Conservation (phyloP, 371 early-diverging fungal species). For the Mucor ambiguus region DNA sequence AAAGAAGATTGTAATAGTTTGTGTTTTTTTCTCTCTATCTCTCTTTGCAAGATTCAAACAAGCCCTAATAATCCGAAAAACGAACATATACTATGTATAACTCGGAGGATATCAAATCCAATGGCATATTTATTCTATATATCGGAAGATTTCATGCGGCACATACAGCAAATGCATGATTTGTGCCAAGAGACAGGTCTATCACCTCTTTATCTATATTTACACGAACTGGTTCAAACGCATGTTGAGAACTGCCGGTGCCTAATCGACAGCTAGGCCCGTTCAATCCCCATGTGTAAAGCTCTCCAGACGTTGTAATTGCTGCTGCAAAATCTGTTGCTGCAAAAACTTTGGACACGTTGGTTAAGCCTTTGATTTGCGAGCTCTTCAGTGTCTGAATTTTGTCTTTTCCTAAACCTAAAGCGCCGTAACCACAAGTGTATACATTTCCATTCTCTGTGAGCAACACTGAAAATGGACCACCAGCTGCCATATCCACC, state of each 20-base stretch:
- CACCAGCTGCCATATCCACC: conserved; percentile 71
- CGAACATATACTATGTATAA: background rate
- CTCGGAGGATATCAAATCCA: background rate
- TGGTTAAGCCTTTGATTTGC: conserved; percentile 33
- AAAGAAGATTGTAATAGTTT: background rate
- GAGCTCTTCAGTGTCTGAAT: conserved; percentile 54
- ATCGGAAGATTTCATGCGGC: conserved; percentile 10
- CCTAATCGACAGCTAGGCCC: conserved; percentile 58
- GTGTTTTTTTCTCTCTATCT: background rate
- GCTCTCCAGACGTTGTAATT: conserved; percentile 48
- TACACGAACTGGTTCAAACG: conserved; percentile 49
- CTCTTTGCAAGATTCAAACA: background rate
- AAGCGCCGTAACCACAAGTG: conserved; percentile 75
- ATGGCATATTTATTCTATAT: background rate
- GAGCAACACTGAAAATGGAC: conserved; percentile 70
- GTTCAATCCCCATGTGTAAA: conserved; percentile 65
- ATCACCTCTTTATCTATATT: conserved; percentile 35
- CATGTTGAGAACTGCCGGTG: conserved; percentile 48
- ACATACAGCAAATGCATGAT: conserved; percentile 51
- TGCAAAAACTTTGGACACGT: conserved; percentile 49
- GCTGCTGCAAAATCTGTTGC: conserved; percentile 67
- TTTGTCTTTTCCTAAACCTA: conserved; percentile 59
- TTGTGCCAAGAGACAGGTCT: conserved; percentile 54
- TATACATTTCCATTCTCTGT: conserved; percentile 62
- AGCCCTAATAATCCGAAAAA: background rate